Evolutionary conservation across 176 grass and related monocot species (phyloP).

Genomic region (Eragrostis curvula): DNA sequence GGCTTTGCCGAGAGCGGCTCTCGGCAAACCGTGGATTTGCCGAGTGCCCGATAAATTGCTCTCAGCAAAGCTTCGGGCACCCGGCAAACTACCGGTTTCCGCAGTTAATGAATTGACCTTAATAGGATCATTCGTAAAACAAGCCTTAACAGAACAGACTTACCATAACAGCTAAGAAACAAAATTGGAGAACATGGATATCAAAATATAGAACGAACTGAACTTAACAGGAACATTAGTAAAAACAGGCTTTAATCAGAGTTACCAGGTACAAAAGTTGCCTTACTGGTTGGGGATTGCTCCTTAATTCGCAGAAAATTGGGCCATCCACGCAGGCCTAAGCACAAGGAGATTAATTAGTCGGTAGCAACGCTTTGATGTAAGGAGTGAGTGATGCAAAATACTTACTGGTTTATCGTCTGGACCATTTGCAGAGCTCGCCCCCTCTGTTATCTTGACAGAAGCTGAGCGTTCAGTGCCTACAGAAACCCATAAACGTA

Average conservation of each 20-base stretch:
- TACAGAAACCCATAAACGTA: conserved; percentile 13
- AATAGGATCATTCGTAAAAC: too few relatives aligned
- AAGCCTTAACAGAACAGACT: too few relatives aligned
- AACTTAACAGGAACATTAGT: neutral
- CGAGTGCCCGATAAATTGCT: too few relatives aligned
- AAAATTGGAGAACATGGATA: neutral
- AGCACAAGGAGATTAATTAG: neutral
- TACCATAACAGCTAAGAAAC: too few relatives aligned
- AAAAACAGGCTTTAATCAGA: neutral
- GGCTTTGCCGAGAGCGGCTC: too few relatives aligned
- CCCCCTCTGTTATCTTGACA: neutral
- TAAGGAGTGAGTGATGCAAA: neutral
- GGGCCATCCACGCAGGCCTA: neutral
- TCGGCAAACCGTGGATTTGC: too few relatives aligned
- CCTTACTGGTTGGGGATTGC: neutral
- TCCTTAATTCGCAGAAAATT: neutral
- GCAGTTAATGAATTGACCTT: too few relatives aligned
- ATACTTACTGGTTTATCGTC: neutral
- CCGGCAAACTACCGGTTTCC: too few relatives aligned
- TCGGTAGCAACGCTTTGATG: neutral
- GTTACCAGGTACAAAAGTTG: neutral
- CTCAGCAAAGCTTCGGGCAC: too few relatives aligned
- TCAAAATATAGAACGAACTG: neutral
- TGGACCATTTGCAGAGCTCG: neutral
- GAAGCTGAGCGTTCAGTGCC: neutral